These are phyloP conservation scores for Penicillium griseofulvum DNA, from an alignment of 2,329 filamentous ascomycete genomes.

Conservation along the genomic window DNA sequence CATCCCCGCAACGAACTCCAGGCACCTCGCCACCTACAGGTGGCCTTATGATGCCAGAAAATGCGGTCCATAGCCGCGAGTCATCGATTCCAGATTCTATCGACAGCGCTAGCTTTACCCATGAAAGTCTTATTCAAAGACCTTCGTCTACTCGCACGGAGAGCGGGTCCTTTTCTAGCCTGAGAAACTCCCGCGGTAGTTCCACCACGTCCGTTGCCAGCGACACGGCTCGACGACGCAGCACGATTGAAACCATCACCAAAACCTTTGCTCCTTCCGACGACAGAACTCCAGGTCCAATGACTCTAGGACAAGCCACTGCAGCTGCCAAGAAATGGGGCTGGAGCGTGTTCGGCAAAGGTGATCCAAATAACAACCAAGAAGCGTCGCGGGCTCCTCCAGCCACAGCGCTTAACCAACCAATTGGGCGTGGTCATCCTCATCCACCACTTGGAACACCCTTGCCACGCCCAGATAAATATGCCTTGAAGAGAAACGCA, in stretches of 20 bases:
- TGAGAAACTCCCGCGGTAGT: conserved; percentile 21
- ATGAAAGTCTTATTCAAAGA: conserved; percentile 23
- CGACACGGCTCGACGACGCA: conserved; percentile 29
- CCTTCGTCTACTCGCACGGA: conserved; percentile 31
- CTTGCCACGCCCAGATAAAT: conserved; percentile 66
- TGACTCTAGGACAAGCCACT: conserved; percentile 51
- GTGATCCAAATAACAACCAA: conserved; percentile 40
- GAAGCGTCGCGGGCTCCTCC: conserved; percentile 38
- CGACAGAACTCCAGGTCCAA: conserved; percentile 41
- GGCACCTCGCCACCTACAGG: conserved; percentile 44
- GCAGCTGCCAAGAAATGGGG: conserved; percentile 61
- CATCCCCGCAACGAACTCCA: conserved; percentile 52
- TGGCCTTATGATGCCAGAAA: conserved; percentile 34
- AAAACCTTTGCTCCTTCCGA: conserved; percentile 28
- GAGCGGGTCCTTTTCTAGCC: conserved; percentile 21
- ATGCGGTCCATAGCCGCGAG: conserved; percentile 44
- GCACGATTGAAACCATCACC: conserved; percentile 32
- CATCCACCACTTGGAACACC: conserved; percentile 78
- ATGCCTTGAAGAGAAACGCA: conserved; percentile 55
- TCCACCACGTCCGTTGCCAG: conserved; percentile 28
- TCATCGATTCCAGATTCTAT: conserved; percentile 53
- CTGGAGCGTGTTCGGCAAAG: conserved; percentile 49
- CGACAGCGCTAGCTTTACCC: conserved; percentile 21
- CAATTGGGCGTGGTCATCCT: conserved; percentile 79
- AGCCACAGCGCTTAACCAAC: conserved; percentile 55